Evolutionary conservation across 768 basidiomycete genomes (phyloP).

Genomic region (Rhodotorula sphaerocarpa): DNA sequence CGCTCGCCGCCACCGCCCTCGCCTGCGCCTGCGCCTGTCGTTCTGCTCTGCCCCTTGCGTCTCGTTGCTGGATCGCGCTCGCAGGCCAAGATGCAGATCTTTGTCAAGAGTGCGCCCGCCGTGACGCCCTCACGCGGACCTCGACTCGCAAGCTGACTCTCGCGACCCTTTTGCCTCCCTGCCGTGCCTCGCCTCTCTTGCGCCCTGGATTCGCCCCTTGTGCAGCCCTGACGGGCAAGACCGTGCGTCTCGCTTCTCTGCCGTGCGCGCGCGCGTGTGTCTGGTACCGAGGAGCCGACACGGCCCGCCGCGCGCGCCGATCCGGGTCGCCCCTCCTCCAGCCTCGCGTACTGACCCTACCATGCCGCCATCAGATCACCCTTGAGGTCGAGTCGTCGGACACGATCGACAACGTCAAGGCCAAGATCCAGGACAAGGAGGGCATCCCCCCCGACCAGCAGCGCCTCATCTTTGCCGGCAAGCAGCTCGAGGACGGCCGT

Average conservation of each 20-base stretch:
- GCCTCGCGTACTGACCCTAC: too few species aligned
- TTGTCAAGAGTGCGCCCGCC: constrained; percentile 57
- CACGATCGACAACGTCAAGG: constrained; percentile 89
- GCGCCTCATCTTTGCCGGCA: constrained; percentile 84
- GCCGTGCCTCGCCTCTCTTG: neutral
- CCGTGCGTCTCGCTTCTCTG: constrained; percentile 44
- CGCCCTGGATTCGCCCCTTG: neutral
- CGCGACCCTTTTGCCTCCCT: too few species aligned
- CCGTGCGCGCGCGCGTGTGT: too few species aligned
- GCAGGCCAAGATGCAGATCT: constrained; percentile 55
- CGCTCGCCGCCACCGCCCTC: neutral
- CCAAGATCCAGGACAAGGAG: constrained; percentile 91
- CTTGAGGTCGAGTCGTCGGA: constrained; percentile 87
- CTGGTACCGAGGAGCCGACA: too few species aligned
- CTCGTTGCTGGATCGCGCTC: too few species aligned
- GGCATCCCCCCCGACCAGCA: constrained; percentile 89
- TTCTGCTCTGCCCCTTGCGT: too few species aligned
- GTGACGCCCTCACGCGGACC: neutral
- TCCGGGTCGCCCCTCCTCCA: too few species aligned
- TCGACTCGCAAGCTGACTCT: constrained; percentile 2
- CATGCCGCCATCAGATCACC: too few species aligned
- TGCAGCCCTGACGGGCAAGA: constrained; percentile 67
- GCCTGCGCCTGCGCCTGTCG: neutral
- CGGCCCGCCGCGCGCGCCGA: too few species aligned
- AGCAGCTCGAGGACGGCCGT: constrained; percentile 84